Conservation (phyloP, 2,329 filamentous ascomycete genomes). For the Lachnellula hyalina region DNA sequence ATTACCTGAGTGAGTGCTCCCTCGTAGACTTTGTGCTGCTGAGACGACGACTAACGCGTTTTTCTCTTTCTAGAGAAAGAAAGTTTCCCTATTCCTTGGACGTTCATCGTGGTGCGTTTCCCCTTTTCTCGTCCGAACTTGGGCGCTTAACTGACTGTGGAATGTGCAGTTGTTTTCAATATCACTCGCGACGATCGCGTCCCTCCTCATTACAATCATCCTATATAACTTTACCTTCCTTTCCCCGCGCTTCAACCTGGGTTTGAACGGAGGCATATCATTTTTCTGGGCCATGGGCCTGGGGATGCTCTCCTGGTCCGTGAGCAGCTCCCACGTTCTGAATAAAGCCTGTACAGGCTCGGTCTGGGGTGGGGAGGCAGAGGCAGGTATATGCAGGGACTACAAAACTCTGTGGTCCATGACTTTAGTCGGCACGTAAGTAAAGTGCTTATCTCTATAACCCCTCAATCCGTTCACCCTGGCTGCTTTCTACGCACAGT, state of each 20-base stretch:
- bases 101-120: constrained; percentile 23
- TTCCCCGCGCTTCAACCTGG: constrained; percentile 25
- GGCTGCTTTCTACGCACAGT: not conserved
- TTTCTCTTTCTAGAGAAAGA: constrained; percentile 15
- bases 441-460: constrained; percentile 10
- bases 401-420: constrained; percentile 29
- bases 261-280: constrained; percentile 21
- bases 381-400: constrained; percentile 24
- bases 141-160: not conserved
- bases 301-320: constrained; percentile 23
- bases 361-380: constrained; percentile 21
- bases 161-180: constrained; percentile 1
- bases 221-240: constrained; percentile 29
- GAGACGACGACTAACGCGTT: not conserved
- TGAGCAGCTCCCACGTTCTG: constrained; percentile 22
- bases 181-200: constrained; percentile 21
- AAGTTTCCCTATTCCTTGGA: constrained; percentile 24
- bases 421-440: constrained; percentile 26
- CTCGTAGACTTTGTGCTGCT: not conserved
- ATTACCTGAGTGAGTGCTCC: constrained; percentile 23
- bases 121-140: not conserved
- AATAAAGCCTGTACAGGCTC: constrained; percentile 19
- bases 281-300: constrained; percentile 25
- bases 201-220: constrained; percentile 23
- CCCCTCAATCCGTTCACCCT: not conserved